Evolutionary conservation across 129 eudicot genomes (phyloP).

Genomic region (Glebionis coronaria): DNA sequence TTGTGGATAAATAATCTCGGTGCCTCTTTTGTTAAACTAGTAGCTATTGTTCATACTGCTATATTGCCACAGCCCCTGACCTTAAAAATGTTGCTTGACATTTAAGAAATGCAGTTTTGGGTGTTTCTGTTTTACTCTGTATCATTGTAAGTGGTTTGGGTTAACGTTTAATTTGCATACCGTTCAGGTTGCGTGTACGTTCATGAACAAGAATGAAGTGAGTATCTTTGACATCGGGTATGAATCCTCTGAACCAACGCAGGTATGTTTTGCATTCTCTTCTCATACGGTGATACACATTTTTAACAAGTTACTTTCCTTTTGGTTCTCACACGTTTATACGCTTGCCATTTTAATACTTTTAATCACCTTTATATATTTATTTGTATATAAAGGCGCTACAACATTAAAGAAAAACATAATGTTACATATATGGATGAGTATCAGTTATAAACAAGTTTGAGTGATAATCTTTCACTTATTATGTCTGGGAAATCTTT

Average conservation of each 20-base stretch:
- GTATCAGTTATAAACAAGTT: background rate
- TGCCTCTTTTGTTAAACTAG: background rate
- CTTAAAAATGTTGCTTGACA: background rate
- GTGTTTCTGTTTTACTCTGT: constrained; percentile 8
- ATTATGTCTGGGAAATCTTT: background rate
- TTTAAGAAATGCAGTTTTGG: background rate
- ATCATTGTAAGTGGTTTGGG: constrained; percentile 6
- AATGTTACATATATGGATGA: background rate
- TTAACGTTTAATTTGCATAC: background rate
- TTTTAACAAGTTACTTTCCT: constrained; percentile 6
- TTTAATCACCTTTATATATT: too few species aligned
- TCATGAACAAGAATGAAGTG: constrained; percentile 55
- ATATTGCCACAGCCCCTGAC: background rate
- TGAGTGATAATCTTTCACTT: constrained; percentile 9
- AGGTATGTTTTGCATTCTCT: constrained; percentile 48
- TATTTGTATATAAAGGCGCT: too few species aligned
- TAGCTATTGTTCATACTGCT: background rate
- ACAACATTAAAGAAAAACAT: background rate
- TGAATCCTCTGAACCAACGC: constrained; percentile 64
- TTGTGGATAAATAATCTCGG: background rate
- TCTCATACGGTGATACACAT: constrained; percentile 15
- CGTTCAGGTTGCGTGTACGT: constrained; percentile 79
- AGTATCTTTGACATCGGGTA: constrained; percentile 75
- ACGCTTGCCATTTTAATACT: background rate
- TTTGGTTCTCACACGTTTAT: background rate